Evolutionary conservation across 345 rosid species (phyloP), one percentile per base, ranked within the genome.

Genomic region (Turritis glabra): DNA sequence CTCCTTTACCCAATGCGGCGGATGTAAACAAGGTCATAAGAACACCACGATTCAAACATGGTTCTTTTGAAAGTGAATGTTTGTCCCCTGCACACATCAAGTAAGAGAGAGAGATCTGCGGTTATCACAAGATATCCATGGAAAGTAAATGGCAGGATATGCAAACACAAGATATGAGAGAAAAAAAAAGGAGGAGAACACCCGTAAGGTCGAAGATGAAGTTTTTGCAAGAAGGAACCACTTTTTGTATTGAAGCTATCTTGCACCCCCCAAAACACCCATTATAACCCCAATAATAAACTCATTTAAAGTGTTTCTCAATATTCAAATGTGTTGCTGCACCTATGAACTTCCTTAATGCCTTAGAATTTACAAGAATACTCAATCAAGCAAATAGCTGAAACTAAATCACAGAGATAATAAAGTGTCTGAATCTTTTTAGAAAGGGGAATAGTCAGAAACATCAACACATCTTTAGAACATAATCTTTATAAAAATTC

Each of bases 1-100:
- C 91, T 62, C 90, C 96, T 85, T 90, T 88, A 80, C 96, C 83
- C 33, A 83, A 35, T 55, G 81, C 81, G 5, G 81, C 81, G 5
- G 80, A 58, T 12, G 87, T 80, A 22, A 84, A 80, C 47, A 85
- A 44, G 64, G 85, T 79, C 85, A 85, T 85, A 75, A 85, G 84
- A 75, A 71, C 12, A 35, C 87, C 79, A 23, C 85, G 91, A 78
- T 63, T 81, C 68, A 62, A 29, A 65, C 82, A 88, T 80, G 88
- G 74, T 61, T 86, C 91, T 74, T 77, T 80, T 33, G 80, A 85
- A 72, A 81, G 67, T 33, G 80, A 76, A 40, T 78, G 72, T 64
- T 67, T 88, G 23, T 85, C 93, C 33, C 86, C 96, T 88, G 80
- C 18, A 43, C 51, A 76, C 37, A 76, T 17, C 64, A 30, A 53